Conservation (phyloP, 768 basidiomycete species). For the Mycena indigotica region DNA sequence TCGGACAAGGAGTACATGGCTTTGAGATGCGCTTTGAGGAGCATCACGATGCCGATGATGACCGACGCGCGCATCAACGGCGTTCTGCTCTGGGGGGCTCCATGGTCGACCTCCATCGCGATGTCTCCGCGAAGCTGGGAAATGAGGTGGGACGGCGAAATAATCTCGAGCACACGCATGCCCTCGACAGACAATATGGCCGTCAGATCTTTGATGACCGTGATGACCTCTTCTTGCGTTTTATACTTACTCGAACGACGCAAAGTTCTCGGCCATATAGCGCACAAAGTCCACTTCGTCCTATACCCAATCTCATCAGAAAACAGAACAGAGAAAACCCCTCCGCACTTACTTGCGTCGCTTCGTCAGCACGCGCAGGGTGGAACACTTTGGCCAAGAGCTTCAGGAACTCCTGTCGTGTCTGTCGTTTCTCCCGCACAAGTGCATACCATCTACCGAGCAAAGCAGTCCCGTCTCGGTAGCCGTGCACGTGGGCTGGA, state of each 20-base stretch:
- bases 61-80: conserved; percentile 69
- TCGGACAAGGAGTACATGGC: conserved; percentile 82
- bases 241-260: conserved; percentile 93
- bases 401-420: conserved; percentile 86
- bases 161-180: conserved; percentile 74
- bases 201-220: conserved; percentile 80
- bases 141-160: conserved; percentile 72
- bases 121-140: conserved; percentile 51
- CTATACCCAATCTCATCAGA: conserved; percentile 37
- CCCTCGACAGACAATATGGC: conserved; percentile 76
- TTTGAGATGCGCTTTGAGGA: conserved; percentile 87
- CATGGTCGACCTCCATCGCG: conserved; percentile 17
- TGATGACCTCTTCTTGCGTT: conserved; percentile 89
- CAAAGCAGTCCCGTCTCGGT: conserved; percentile 52
- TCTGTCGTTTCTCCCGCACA: conserved; percentile 85
- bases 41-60: conserved; percentile 80
- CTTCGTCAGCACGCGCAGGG: conserved; percentile 56
- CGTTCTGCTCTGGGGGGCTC: conserved; percentile 21
- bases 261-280: conserved; percentile 94
- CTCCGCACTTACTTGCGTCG: conserved; percentile 52
- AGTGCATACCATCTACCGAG: conserved; percentile 90
- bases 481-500: conserved; percentile 54
- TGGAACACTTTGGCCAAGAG: conserved; percentile 83
- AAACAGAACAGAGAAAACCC: not conserved
- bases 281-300: conserved; percentile 84